Conservation (phyloP, 176 grass and related monocot genomes). For the Zizania latifolia region DNA sequence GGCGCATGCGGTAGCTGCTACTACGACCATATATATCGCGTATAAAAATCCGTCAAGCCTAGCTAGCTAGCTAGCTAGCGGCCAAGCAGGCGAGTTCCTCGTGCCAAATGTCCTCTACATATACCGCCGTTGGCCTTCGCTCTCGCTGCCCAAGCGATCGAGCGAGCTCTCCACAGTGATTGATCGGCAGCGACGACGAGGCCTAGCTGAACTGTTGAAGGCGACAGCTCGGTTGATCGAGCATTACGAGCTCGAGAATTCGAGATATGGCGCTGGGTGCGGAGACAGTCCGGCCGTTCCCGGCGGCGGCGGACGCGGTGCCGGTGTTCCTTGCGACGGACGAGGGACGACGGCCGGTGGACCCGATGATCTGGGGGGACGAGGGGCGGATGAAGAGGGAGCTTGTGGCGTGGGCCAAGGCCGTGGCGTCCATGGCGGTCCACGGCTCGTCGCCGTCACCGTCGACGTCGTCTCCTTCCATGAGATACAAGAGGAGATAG, state of each 20-base stretch:
- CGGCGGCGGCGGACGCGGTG: not conserved
- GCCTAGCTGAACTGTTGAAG: not conserved
- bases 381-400: constrained; percentile 71
- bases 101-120: not conserved
- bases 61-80: not conserved
- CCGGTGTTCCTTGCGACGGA: constrained; percentile 15
- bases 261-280: constrained; percentile 1
- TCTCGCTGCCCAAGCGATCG: not conserved
- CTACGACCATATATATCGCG: not conserved
- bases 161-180: not conserved
- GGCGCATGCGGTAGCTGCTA: too few relatives aligned
- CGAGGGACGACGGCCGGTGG: constrained; percentile 9
- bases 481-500: too few relatives aligned
- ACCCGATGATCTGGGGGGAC: constrained; percentile 48
- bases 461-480: not conserved
- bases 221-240: not conserved
- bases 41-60: not conserved
- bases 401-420: constrained; percentile 69
- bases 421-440: constrained; percentile 49
- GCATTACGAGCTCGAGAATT: too few relatives aligned
- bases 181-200: not conserved
- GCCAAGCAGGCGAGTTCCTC: not conserved
- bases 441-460: not conserved
- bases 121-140: not conserved
- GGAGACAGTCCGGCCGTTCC: not conserved